A percentile compares a stretch with the other conserved stretches of the same genome.
phyloP scores from a whole-genome alignment of 345 rosid species.

The Hibiscus syriacus region DNA sequence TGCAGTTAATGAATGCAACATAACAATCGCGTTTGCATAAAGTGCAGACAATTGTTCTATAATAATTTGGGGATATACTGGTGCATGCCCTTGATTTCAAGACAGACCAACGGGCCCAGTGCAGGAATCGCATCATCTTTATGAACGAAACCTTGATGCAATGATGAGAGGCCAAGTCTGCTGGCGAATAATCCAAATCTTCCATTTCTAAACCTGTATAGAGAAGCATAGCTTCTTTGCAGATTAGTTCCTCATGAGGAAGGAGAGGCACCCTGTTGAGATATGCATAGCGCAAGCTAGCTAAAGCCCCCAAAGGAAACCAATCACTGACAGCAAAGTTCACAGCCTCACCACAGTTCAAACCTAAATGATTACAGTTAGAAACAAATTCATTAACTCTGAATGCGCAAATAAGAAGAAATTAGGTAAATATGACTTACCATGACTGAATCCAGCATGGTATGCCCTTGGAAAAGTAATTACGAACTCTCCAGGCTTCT shows the following conservation, averaged over 20 bases:
- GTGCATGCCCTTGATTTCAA: constrained; percentile 59
- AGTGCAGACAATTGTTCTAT: constrained; percentile 74
- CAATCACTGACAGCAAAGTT: constrained; percentile 96
- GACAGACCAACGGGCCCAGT: constrained; percentile 67
- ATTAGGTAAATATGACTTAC: constrained; percentile 25
- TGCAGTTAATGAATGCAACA: constrained; percentile 68
- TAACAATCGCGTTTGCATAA: constrained; percentile 91
- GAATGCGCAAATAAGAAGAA: not conserved
- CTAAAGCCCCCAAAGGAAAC: constrained; percentile 92
- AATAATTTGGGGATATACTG: constrained; percentile 37
- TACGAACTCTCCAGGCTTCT: constrained; percentile 92
- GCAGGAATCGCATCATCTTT: constrained; percentile 73
- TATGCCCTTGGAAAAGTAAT: constrained; percentile 94
- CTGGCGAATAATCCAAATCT: constrained; percentile 44
- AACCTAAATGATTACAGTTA: constrained; percentile 45
- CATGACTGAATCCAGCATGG: constrained; percentile 99
- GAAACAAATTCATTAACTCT: constrained; percentile 6
- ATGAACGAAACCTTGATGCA: constrained; percentile 64
- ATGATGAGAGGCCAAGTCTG: constrained; percentile 51
- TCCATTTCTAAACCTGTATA: constrained; percentile 38
- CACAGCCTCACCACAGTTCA: constrained; percentile 99
- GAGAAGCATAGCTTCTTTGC: constrained; percentile 92
- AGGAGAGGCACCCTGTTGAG: constrained; percentile 88
- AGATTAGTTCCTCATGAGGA: constrained; percentile 94
- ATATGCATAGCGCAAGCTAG: constrained; percentile 83